Evolutionary conservation across 257 asterid genomes (phyloP).

Genomic region (Knoxia roxburghii): DNA sequence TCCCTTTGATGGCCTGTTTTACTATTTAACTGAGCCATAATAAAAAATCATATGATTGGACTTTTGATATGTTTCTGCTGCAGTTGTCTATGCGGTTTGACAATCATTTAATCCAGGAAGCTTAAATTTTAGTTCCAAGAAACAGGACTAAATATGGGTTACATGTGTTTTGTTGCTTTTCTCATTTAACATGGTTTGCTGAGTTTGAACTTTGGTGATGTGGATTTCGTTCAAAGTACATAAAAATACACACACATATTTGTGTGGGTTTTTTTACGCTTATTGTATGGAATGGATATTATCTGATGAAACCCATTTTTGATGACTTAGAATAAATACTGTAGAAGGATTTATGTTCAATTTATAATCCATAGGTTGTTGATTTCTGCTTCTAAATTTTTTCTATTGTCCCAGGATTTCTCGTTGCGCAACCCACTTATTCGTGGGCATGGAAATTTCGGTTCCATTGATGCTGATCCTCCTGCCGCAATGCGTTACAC

Average conservation of each 20-base stretch:
- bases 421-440: conserved; percentile 94
- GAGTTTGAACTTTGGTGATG: neutral
- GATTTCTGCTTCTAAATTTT: neutral
- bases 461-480: conserved; percentile 98
- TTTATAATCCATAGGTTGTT: neutral
- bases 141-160: neutral
- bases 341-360: neutral
- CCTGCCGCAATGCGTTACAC: conserved; percentile 99
- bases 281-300: neutral
- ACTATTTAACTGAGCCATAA: too few relatives aligned
- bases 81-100: neutral
- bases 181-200: neutral
- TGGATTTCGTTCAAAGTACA: neutral
- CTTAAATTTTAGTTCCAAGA: neutral
- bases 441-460: conserved; percentile 96
- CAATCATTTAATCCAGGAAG: neutral
- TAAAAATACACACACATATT: neutral
- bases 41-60: too few relatives aligned
- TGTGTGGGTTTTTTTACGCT: neutral
- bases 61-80: neutral
- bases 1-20: too few relatives aligned
- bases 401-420: conserved; percentile 55
- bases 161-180: neutral
- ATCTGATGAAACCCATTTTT: too few relatives aligned
- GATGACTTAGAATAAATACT: neutral